Evolutionary conservation across 495 filamentous ascomycete species (phyloP).

Genomic region (Astrothelium subdiscretum): DNA sequence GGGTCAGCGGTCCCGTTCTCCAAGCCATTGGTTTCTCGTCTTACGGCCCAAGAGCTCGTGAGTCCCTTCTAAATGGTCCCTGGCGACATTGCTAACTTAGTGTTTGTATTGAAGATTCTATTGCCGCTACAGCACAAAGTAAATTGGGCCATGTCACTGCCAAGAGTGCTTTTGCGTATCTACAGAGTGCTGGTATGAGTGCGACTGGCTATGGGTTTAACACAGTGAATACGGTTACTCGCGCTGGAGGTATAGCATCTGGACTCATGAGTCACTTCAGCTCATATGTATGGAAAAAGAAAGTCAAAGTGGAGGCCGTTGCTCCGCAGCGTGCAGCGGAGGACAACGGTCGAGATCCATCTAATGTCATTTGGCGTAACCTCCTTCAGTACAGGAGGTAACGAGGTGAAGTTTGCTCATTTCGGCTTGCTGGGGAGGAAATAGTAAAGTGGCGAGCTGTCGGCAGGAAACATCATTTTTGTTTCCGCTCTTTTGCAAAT

Average conservation of each 20-base stretch:
- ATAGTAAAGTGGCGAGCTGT: too few relatives aligned
- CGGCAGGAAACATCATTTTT: too few relatives aligned
- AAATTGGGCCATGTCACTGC: neutral
- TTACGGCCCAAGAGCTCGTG: neutral
- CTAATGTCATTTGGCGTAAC: too few relatives aligned
- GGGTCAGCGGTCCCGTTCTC: neutral
- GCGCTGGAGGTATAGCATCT: neutral
- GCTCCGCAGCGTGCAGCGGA: neutral
- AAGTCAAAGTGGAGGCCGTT: neutral
- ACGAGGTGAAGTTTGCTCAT: too few relatives aligned
- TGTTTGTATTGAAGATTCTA: neutral
- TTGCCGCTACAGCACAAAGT: neutral
- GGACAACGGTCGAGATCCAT: neutral
- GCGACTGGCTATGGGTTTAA: neutral
- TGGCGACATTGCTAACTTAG: neutral
- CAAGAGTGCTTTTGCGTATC: neutral
- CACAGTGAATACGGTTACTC: neutral
- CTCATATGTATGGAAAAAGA: neutral
- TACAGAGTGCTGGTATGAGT: neutral
- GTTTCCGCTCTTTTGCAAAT: too few relatives aligned
- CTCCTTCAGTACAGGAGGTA: too few relatives aligned
- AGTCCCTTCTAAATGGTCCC: neutral
- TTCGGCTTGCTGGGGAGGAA: too few relatives aligned
- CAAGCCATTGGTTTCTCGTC: neutral
- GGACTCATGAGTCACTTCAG: neutral